Evolutionary conservation across 768 basidiomycete genomes (phyloP).

Genomic region (Hemileccinum impolitum): DNA sequence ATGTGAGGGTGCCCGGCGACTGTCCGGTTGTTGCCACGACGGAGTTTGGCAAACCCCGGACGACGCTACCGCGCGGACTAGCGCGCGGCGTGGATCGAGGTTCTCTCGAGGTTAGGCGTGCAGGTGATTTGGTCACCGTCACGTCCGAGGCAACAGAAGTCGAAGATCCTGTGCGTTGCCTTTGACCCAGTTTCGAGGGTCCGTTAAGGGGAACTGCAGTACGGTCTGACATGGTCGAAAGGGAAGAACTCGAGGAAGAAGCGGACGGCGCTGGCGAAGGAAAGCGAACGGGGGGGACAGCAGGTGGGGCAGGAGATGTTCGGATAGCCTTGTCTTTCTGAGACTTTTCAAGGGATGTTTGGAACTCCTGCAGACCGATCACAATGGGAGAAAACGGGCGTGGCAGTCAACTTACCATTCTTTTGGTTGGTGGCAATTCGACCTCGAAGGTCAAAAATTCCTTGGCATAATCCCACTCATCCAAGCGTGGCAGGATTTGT

Average conservation of each 20-base stretch:
- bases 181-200: constrained; percentile 13
- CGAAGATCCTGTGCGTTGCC: constrained; percentile 17
- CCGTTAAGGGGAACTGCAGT: constrained; percentile 53
- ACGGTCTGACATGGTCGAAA: constrained; percentile 70
- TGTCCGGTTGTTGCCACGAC: constrained; percentile 15
- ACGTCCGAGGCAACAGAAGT: constrained; percentile 24
- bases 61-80: constrained; percentile 14
- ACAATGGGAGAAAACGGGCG: not conserved
- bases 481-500: constrained; percentile 65
- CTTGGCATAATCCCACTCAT: constrained; percentile 76
- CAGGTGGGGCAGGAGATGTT: constrained; percentile 23
- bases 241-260: constrained; percentile 58
- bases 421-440: constrained; percentile 49
- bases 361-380: constrained; percentile 31
- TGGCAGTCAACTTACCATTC: constrained; percentile 44
- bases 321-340: constrained; percentile 24
- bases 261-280: constrained; percentile 53
- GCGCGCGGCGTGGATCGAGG: constrained; percentile 7
- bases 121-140: constrained; percentile 23
- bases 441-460: constrained; percentile 75
- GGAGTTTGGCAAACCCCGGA: constrained; percentile 10
- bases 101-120: constrained; percentile 6
- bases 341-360: constrained; percentile 27
- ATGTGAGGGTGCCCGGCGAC: constrained; percentile 31
- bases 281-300: constrained; percentile 30